Conservation (phyloP, 2,329 filamentous ascomycete species). For the Claviceps sp. region DNA sequence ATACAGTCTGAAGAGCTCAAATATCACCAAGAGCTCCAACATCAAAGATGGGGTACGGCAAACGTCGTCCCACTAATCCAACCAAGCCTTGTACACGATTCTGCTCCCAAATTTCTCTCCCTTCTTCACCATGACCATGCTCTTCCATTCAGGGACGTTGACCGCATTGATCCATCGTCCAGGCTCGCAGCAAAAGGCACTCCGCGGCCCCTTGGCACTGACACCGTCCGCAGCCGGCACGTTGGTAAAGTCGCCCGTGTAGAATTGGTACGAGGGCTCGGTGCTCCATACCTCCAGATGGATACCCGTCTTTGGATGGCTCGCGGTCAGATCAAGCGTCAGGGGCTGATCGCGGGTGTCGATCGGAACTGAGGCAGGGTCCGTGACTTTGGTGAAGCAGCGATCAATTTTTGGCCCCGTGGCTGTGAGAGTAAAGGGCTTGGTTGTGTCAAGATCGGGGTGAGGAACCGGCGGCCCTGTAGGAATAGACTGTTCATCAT, state of each 20-base stretch:
- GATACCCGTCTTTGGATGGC: slow-evolving; percentile 60
- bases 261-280: slow-evolving; percentile 94
- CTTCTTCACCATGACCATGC: slow-evolving; percentile 68
- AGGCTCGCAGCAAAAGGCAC: slow-evolving; percentile 86
- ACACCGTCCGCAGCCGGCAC: slow-evolving; percentile 53
- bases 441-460: slow-evolving; percentile 49
- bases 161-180: slow-evolving; percentile 80
- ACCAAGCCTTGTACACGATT: slow-evolving; percentile 79
- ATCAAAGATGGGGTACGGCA: background rate
- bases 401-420: slow-evolving; percentile 70
- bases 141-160: slow-evolving; percentile 69
- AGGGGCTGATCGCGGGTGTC: slow-evolving; percentile 54
- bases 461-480: slow-evolving; percentile 51
- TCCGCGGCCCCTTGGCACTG: slow-evolving; percentile 51
- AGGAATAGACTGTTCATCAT: slow-evolving; percentile 64
- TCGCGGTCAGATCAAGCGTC: slow-evolving; percentile 54
- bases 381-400: slow-evolving; percentile 68
- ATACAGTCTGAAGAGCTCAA: background rate
- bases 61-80: slow-evolving; percentile 30
- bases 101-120: slow-evolving; percentile 71
- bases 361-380: slow-evolving; percentile 45
- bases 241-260: slow-evolving; percentile 76
- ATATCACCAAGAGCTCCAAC: background rate
- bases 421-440: slow-evolving; percentile 59
- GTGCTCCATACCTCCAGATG: slow-evolving; percentile 83